These are phyloP conservation scores for Magnaporthiopsis rhizophila DNA, from an alignment of 2,329 filamentous ascomycete genomes.

Conservation along the genomic window DNA sequence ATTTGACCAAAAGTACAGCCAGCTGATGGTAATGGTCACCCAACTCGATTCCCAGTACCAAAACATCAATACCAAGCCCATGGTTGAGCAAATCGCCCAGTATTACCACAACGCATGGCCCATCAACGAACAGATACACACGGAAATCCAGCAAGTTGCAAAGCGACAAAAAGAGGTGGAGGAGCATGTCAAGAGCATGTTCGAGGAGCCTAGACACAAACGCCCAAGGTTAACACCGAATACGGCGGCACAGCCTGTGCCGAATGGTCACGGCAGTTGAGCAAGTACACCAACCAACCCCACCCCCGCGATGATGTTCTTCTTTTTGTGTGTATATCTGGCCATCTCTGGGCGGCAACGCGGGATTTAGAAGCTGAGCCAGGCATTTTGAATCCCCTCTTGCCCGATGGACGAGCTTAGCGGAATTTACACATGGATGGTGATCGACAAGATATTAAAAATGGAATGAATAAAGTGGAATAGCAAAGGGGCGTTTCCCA, in stretches of 20 bases:
- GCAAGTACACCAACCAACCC: not conserved
- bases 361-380: no score
- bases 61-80: conserved; percentile 35
- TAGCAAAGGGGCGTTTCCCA: no score
- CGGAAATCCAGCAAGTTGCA: not conserved
- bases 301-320: no score
- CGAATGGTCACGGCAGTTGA: not conserved
- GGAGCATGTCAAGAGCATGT: not conserved
- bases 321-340: no score
- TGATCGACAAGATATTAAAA: no score
- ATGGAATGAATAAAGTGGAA: no score
- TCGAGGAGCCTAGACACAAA: not conserved
- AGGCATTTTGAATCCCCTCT: no score
- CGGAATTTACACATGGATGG: no score
- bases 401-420: no score
- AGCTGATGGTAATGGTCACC: conserved; percentile 15
- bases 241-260: not conserved
- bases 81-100: conserved; percentile 30
- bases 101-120: not conserved
- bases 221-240: not conserved
- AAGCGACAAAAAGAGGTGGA: not conserved
- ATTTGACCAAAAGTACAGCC: not conserved
- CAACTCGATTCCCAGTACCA: conserved; percentile 39
- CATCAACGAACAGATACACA: not conserved
- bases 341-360: no score